Base-by-base conservation (phyloP, 2,329 filamentous ascomycete genomes). In the Beauveria bassiana region DNA sequence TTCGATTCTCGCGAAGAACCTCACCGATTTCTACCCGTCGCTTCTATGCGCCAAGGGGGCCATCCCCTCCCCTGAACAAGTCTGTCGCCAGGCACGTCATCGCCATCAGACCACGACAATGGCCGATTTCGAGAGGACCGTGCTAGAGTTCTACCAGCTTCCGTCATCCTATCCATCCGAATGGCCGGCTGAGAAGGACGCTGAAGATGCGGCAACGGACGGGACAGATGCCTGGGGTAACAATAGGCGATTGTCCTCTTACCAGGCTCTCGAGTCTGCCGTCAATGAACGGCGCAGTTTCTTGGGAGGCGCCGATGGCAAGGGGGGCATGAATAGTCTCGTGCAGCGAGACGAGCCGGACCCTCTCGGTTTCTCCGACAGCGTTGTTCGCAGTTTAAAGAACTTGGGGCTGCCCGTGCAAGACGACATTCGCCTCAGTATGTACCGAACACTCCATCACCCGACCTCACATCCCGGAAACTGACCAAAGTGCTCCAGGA, bases 281-380 rank as follows among this genome's bases (percentile, higher is more conserved):
- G 83, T 88, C 53, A 89, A 87, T 73, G 84, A 86, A 67, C 82
- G 86, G 62, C 83, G 83, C 71, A 77, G 81, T 55, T 77, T 90
- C 16, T 75, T 90, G 20, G 83, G 85, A 0, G 88, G 88, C 1
- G 84, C 87, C 5, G 85, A 91, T 71, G 86, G 82, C 55, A 78
- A 74, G 64, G 84, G 86, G 69, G 88, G 87, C 34, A 80, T 88
- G 51, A 88, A 90, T 65, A 95, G 87, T 68, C 76, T 93, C 64
- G 90, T 96, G 34, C 90, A 95, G 70, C 89, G 89, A 71, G 95
- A 99, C 72, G 96, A 99, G 73, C 85, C 91, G 2, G 95, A 99
- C 75, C 92, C 95, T 5, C 75, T 99, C 59, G 95, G 95, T n/a
- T 86, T 86, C 58, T 87, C 88, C 1, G 89, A 93, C 61, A 97